Evolutionary conservation across 2,329 filamentous ascomycete genomes (phyloP).

Genomic region (Gaeumannomyces tritici): DNA sequence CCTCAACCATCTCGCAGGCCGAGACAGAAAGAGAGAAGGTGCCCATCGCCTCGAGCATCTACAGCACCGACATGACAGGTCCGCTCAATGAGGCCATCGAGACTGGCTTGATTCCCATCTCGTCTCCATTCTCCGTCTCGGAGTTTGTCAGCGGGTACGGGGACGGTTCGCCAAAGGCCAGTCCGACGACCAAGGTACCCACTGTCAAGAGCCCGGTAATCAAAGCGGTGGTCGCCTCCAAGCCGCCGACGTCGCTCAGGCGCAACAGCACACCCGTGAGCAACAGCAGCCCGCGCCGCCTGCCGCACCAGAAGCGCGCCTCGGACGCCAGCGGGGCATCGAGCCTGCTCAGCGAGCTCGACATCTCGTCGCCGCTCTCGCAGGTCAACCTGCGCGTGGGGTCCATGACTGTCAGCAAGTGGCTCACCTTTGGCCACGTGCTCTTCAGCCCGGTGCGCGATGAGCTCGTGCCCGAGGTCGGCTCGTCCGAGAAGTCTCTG

Average conservation of each 20-base stretch:
- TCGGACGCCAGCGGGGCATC: constrained; percentile 33
- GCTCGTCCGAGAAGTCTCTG: constrained; percentile 18
- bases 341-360: constrained; percentile 40
- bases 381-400: constrained; percentile 71
- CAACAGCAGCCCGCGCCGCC: constrained; percentile 11
- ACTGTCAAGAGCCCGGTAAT: constrained; percentile 5
- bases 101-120: constrained; percentile 26
- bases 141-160: constrained; percentile 31
- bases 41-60: constrained; percentile 37
- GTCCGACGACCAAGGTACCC: constrained; percentile 4
- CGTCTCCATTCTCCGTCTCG: constrained; percentile 31
- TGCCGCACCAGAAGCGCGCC: constrained; percentile 14
- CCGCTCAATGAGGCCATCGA: constrained; percentile 39
- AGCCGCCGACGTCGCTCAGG: not conserved
- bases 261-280: constrained; percentile 15
- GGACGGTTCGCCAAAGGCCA: constrained; percentile 21
- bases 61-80: constrained; percentile 45
- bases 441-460: constrained; percentile 73
- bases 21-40: constrained; percentile 18
- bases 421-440: constrained; percentile 77
- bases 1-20: not conserved
- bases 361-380: constrained; percentile 52
- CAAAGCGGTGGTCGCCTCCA: not conserved
- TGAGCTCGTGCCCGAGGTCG: constrained; percentile 48
- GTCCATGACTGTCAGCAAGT: constrained; percentile 79